phyloP scores from a whole-genome alignment of 1,284 basidiomycete species.

The Tilletiaria anomala region DNA sequence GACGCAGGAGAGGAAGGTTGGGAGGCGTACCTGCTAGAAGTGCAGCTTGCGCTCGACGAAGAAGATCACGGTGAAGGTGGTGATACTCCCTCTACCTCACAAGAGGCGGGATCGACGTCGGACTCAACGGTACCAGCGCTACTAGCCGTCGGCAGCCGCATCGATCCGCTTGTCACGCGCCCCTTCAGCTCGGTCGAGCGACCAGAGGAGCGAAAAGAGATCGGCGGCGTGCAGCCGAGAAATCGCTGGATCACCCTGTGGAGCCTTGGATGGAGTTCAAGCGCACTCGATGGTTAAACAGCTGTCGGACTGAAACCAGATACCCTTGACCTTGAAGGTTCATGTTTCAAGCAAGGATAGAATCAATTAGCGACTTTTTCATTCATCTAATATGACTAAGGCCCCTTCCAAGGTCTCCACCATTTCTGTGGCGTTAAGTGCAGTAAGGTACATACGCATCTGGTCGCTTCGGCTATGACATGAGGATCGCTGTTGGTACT shows the following conservation, averaged over 20 bases:
- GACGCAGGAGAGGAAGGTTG: not conserved
- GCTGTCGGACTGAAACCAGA: too few relatives aligned
- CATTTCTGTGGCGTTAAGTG: too few relatives aligned
- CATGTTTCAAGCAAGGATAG: too few relatives aligned
- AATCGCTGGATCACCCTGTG: conserved; percentile 20
- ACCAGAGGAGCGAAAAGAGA: conserved; percentile 8
- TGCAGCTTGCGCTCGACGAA: not conserved
- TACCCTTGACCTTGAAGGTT: too few relatives aligned
- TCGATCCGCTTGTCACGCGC: conserved; percentile 3
- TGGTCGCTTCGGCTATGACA: too few relatives aligned
- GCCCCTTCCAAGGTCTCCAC: too few relatives aligned
- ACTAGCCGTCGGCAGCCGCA: conserved; percentile 5
- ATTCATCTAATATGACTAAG: too few relatives aligned
- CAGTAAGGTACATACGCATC: too few relatives aligned
- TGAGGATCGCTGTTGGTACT: too few relatives aligned
- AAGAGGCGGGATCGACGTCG: not conserved
- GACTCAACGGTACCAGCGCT: not conserved
- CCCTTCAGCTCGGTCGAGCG: too few relatives aligned
- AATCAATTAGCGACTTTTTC: too few relatives aligned
- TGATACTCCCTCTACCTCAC: not conserved
- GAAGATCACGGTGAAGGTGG: conserved; percentile 1
- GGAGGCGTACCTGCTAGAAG: not conserved
- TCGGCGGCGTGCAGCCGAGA: conserved; percentile 7
- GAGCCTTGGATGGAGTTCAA: conserved; percentile 11
- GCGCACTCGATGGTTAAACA: too few relatives aligned